Conservation (phyloP, 768 basidiomycete genomes). For the Auriscalpium orientale region DNA sequence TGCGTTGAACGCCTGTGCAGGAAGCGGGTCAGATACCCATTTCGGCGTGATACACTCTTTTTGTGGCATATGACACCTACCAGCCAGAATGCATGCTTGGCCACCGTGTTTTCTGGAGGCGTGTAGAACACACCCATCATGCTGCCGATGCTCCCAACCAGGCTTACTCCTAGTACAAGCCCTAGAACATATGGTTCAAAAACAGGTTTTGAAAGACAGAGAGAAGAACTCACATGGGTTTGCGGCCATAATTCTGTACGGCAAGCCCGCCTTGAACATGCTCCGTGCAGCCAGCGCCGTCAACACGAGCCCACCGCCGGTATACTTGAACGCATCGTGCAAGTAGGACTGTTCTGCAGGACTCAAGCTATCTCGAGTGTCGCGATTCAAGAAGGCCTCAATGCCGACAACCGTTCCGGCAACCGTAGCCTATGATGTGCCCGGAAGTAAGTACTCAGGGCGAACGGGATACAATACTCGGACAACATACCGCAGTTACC, state of each 20-base stretch:
- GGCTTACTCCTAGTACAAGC: conserved; percentile 76
- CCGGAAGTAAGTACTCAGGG: background rate
- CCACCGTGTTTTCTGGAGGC: conserved; percentile 63
- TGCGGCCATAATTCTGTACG: conserved; percentile 67
- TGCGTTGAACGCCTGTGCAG: conserved; percentile 65
- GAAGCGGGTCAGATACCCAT: conserved; percentile 3
- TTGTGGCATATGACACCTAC: conserved; percentile 30
- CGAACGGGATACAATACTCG: background rate
- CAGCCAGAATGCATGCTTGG: conserved; percentile 79
- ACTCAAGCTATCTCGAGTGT: conserved; percentile 64
- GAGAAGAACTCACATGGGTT: conserved; percentile 58
- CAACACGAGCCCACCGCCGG: conserved; percentile 68
- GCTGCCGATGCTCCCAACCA: conserved; percentile 71
- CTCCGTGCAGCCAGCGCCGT: conserved; percentile 77
- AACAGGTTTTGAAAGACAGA: background rate
- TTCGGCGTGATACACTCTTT: background rate
- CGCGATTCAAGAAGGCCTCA: conserved; percentile 66
- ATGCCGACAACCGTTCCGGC: conserved; percentile 60
- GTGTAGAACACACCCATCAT: conserved; percentile 84
- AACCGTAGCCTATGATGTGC: conserved; percentile 48
- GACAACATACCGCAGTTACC: conserved; percentile 42
- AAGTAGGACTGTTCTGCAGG: conserved; percentile 58
- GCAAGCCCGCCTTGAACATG: conserved; percentile 56
- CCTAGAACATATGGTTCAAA: conserved; percentile 29
- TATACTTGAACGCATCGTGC: conserved; percentile 76